Base-by-base conservation (phyloP, 805 yeast genomes). In the Zygotorulaspora danielsina region DNA sequence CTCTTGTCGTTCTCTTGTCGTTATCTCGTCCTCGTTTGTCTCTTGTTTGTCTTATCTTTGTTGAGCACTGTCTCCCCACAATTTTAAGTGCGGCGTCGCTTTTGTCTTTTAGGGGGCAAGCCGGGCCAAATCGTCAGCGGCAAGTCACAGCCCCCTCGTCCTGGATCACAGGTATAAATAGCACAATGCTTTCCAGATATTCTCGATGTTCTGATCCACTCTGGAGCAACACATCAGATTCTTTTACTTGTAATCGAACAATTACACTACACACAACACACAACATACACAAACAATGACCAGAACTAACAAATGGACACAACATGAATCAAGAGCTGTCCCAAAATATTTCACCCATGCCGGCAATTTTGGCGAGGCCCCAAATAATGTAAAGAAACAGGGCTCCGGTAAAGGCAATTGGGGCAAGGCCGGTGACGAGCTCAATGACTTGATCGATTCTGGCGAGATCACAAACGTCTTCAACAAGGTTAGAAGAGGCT, bases 371-470 rank as follows among this genome's bases (percentile, higher is more conserved):
- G 79, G 82, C 52, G 72, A 77, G 38, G 78, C 81, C 46, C 95
- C 96, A 39, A 79, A 78, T 56, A 76, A 78, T 54, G 76, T 83
- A 41, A 86, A 86, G 75, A 86, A 84, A 60, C 73, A 73, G 42
- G 97, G 97, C 35, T 82, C 81, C 22, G 97, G 97, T 33, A 79
- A 78, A 53, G 81, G 80, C 49, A 87, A 87, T 56, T 86, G 96
- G 95, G 97, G 97, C 31, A 67, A 70, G 44, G 73, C 78, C 6
- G 90, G 88, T 20, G 95, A 84, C 51, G 95, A 86, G 53, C 59
- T 81, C 37, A 75, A 76, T 33, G 84, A 78, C 46, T 59, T 84
- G 45, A 71, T 75, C 43, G 76, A 74, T 38, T 65, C 71, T 13
- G 84, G 81, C 34, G 80, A 76, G 46, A 68, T 78, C 46, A 68